phyloP scores from a whole-genome alignment of 495 filamentous ascomycete species.

The Neurospora sp. region DNA sequence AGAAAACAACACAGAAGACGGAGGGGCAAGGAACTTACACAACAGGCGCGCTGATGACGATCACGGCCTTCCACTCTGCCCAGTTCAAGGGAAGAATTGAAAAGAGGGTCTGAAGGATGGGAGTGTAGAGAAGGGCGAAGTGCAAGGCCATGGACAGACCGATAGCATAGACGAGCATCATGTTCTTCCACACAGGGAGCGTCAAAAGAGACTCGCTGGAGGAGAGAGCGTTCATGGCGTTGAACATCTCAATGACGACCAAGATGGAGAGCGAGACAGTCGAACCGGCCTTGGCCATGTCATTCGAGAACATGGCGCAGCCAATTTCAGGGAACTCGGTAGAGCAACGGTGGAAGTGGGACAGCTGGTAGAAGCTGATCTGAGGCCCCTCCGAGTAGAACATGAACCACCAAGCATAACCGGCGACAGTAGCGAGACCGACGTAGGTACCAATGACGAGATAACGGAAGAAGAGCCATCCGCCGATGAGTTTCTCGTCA shows the following conservation, averaged over 20 bases:
- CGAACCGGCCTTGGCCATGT: slow-evolving; percentile 86
- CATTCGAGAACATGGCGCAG: slow-evolving; percentile 86
- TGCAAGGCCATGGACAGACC: slow-evolving; percentile 91
- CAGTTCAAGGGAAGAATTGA: slow-evolving; percentile 81
- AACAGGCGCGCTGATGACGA: slow-evolving; percentile 82
- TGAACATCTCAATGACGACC: slow-evolving; percentile 99
- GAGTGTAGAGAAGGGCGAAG: slow-evolving; percentile 87
- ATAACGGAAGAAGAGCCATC: slow-evolving; percentile 97
- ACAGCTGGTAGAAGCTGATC: slow-evolving; percentile 86
- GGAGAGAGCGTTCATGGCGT: slow-evolving; percentile 97
- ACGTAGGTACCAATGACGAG: slow-evolving; percentile 94
- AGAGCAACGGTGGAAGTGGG: slow-evolving; percentile 89
- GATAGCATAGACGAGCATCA: slow-evolving; percentile 94
- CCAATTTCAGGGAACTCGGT: slow-evolving; percentile 82
- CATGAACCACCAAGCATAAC: slow-evolving; percentile 99
- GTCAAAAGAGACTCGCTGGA: slow-evolving; percentile 91
- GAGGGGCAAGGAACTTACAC: slow-evolving; percentile 54
- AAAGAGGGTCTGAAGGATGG: slow-evolving; percentile 81
- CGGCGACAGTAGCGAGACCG: slow-evolving; percentile 87
- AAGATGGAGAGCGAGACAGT: slow-evolving; percentile 85
- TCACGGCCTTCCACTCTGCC: slow-evolving; percentile 88
- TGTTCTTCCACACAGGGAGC: slow-evolving; percentile 89
- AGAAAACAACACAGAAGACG: neutral
- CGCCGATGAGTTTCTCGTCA: slow-evolving; percentile 81
- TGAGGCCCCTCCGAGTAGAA: slow-evolving; percentile 86